Base-by-base conservation (phyloP, 345 rosid species). In the Citrus reticulata region DNA sequence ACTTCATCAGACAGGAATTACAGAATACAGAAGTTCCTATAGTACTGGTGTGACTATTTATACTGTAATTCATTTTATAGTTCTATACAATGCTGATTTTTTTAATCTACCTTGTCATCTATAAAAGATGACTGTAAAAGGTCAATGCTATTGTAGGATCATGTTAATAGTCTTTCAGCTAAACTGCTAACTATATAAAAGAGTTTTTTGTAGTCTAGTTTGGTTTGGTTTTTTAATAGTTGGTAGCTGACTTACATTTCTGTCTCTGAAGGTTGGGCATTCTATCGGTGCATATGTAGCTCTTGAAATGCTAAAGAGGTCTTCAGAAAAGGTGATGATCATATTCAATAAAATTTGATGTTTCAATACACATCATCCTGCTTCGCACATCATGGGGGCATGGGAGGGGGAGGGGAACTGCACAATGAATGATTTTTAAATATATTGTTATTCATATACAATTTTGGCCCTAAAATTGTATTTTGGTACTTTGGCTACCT, bases 251-350 rank as follows among this genome's bases (percentile, higher is more conserved):
- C 61, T 62, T 79, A 17, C 34, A 20, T 30, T 67, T 73, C 13
- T 77, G 24, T 83, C 51, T 81, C 69, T 76, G 81, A 79, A 93
- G 98, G 93, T 93, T 85, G 97, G 92, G 61, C 98, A 95, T 77
- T 95, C 98, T 62, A 91, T 93, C 66, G 99, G 99, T 72, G 83
- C 96, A 13, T 88, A 90, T 80, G 92, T 95, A 75, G 75, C 89
- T 35, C 78, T 92, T 80, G 93, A 91, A 72, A 84, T 89, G 67
- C 79, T 92, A 34, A 89, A 68, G 86, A 87, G 84, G 78, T 88
- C 72, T 77, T 82, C 85, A 13, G 89, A 83, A 72, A 89, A 87
- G 96, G 99, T 93, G 72, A 65, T 54, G 37, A 66, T 46, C 46
- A 42, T 68, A 68, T 77, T 63, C 2, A 59, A 70, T 24, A 27